Base-by-base conservation (phyloP, 2,329 filamentous ascomycete genomes). In the Cercospora zeae-maydis region DNA sequence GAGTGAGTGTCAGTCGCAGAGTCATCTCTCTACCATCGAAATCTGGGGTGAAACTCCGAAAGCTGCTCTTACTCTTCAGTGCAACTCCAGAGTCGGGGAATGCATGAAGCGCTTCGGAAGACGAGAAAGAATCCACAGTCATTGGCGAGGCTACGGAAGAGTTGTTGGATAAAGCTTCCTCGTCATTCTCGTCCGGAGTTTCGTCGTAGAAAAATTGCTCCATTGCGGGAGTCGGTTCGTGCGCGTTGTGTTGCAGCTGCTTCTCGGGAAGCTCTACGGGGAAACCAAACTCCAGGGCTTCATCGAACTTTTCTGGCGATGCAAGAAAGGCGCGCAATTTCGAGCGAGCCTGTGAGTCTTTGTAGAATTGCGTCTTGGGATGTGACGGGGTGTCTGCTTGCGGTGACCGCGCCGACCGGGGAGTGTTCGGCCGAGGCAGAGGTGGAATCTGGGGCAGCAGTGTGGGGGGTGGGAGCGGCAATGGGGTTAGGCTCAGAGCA, bases 221-320 rank as follows among this genome's bases (percentile, higher is more conserved):
- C 47, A 52, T 21, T 7, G n/a, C 34, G 14, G 53, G 21, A 10
- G n/a, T 14, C 7, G 53, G 33, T 1, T 33, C 34, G 16, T 33
- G 53, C 21, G 34, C 21, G 13, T 6, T 24, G 34, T 56, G 53
- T 19, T 42, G 45, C 42, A 14, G 9, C 11, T 55, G 14, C 52
- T 52, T 58, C 19, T 51, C 53, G 30, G 47, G 42, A 31, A 39
- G 56, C 16, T 66, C 59, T 10, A 56, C 52, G 5, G 92, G 92
- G 71, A 97, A 98, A 0, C 93, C 93, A 76, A 96, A 97, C 74
- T 96, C 91, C 58, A 98, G 85, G 1, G 91, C 92, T 77, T 98
- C 93, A 74, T 98, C 93, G 70, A 98, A 98, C 74, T 96, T 96
- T 69, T 96, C 91, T 0, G 93, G 90, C 1, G 92, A 96, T 7